Conservation (phyloP, 495 filamentous ascomycete genomes). For the Xylaria longipes region DNA sequence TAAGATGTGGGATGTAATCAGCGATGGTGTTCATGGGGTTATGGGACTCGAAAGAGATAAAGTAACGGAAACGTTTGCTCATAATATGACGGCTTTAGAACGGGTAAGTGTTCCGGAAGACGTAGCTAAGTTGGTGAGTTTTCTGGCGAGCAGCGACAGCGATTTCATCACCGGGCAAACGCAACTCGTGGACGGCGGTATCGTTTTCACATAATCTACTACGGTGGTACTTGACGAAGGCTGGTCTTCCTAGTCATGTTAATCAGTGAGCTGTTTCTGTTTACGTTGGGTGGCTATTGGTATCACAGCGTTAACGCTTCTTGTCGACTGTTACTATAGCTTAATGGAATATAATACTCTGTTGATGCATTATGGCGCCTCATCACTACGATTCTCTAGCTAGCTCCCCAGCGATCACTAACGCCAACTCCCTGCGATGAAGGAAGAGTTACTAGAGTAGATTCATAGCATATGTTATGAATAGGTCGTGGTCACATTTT, state of each 20-base stretch:
- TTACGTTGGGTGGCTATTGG: neutral
- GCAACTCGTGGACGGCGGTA: constrained; percentile 66
- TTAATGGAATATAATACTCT: neutral
- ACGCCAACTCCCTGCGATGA: too few species aligned
- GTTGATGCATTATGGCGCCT: neutral
- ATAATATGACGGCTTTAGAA: constrained; percentile 57
- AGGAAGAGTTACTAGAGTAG: too few species aligned
- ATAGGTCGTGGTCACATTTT: too few species aligned
- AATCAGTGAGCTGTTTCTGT: neutral
- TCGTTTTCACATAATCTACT: constrained; percentile 49
- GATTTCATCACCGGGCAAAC: constrained; percentile 70
- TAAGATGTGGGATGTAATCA: constrained; percentile 66
- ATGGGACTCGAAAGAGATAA: constrained; percentile 57
- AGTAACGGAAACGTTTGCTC: constrained; percentile 52
- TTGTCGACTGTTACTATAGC: neutral
- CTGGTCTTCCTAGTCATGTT: too few species aligned
- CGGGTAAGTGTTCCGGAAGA: constrained; percentile 63
- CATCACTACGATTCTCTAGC: neutral
- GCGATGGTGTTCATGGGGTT: constrained; percentile 55
- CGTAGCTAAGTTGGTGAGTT: constrained; percentile 63
- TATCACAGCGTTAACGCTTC: neutral
- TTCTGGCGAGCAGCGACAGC: constrained; percentile 58
- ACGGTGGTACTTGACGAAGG: constrained; percentile 19
- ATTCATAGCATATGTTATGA: neutral
- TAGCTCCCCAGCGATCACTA: neutral